Evolutionary conservation across 2,329 filamentous ascomycete species (phyloP).

Genomic region (Neopestalotiopsis clavispora): DNA sequence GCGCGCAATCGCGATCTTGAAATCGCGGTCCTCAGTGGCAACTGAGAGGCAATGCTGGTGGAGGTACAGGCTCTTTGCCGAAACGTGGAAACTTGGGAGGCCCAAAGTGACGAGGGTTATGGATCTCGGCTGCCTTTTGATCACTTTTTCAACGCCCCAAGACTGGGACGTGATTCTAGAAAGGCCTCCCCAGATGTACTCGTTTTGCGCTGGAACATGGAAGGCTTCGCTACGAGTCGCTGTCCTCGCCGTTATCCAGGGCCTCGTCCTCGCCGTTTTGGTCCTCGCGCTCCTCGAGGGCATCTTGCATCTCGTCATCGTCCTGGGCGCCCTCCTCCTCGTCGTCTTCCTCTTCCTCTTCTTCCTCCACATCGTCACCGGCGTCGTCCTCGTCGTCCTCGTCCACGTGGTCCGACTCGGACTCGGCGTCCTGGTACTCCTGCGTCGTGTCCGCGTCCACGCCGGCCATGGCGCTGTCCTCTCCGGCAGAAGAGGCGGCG

Average conservation of each 20-base stretch:
- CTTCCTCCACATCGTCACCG: slow-evolving; percentile 58
- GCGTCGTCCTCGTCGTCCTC: slow-evolving; percentile 59
- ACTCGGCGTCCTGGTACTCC: slow-evolving; percentile 42
- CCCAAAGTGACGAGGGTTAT: too few species aligned
- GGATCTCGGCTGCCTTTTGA: too few species aligned
- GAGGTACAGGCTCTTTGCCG: too few species aligned
- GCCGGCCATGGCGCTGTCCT: slow-evolving; percentile 53
- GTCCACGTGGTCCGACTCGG: slow-evolving; percentile 49
- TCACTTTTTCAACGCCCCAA: too few species aligned
- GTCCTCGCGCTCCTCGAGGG: slow-evolving; percentile 38
- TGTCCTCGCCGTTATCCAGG: slow-evolving; percentile 64
- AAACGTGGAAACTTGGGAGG: too few species aligned
- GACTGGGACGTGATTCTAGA: too few species aligned
- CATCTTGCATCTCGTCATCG: slow-evolving; percentile 46
- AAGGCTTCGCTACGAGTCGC: slow-evolving; percentile 46
- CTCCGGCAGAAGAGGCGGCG: slow-evolving; percentile 27
- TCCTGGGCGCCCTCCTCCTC: slow-evolving; percentile 49
- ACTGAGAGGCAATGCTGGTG: too few species aligned
- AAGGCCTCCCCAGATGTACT: too few species aligned
- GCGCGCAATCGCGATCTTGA: too few species aligned
- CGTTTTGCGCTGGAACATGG: not conserved
- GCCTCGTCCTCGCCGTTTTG: slow-evolving; percentile 60
- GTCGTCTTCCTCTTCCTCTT: slow-evolving; percentile 49
- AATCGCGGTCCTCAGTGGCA: too few species aligned
- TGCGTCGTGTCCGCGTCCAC: slow-evolving; percentile 41